phyloP scores from a whole-genome alignment of 768 basidiomycete species.

The Termitomyces sp. region DNA sequence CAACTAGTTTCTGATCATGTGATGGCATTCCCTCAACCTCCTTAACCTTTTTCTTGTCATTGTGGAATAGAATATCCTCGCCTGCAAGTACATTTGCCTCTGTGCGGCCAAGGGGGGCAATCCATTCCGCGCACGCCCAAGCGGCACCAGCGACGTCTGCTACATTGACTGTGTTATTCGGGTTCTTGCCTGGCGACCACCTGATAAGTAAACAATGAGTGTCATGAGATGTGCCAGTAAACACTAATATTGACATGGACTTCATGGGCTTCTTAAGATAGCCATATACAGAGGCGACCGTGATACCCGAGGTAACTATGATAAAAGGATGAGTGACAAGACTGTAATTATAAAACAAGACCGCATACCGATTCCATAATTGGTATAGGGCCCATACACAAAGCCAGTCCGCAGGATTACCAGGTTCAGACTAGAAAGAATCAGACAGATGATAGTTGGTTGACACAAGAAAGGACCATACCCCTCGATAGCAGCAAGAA shows the following conservation, averaged over 20 bases:
- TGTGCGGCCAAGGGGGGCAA: constrained; percentile 57
- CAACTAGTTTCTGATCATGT: constrained; percentile 56
- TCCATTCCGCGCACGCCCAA: constrained; percentile 81
- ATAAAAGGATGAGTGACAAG: constrained; percentile 15
- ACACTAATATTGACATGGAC: constrained; percentile 54
- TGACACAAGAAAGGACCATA: constrained; percentile 31
- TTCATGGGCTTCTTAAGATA: constrained; percentile 85
- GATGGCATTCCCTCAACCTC: constrained; percentile 63
- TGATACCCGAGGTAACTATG: constrained; percentile 67
- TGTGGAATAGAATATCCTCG: constrained; percentile 63
- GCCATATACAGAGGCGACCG: constrained; percentile 78
- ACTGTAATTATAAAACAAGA: constrained; percentile 4
- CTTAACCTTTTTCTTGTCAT: constrained; percentile 66
- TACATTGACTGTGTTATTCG: constrained; percentile 73
- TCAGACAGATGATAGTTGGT: constrained; percentile 14
- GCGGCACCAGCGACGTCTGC: constrained; percentile 77
- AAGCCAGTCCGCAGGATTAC: constrained; percentile 75
- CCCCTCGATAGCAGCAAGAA: constrained; percentile 73
- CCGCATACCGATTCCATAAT: constrained; percentile 63
- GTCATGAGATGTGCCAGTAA: constrained; percentile 2
- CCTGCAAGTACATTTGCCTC: constrained; percentile 67
- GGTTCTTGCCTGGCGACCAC: constrained; percentile 78
- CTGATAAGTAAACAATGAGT: constrained; percentile 34
- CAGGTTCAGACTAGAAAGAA: constrained; percentile 62
- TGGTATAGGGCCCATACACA: constrained; percentile 79